Evolutionary conservation across 2,329 filamentous ascomycete genomes (phyloP).

Genomic region (Paramyrothecium roridum): DNA sequence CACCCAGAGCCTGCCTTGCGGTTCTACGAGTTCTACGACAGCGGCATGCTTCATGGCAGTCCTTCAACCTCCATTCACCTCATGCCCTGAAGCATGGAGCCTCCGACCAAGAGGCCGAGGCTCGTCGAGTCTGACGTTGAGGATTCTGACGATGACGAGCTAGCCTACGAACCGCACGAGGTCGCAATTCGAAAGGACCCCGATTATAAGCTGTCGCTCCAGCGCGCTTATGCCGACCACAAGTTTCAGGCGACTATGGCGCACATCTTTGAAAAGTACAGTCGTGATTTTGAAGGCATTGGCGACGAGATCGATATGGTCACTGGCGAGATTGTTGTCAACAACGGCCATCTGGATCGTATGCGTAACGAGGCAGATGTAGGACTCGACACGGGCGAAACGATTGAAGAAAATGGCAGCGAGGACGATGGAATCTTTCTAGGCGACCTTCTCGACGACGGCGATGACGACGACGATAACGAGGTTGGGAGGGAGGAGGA

Average conservation of each 20-base stretch:
- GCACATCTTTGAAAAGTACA: slow-evolving; percentile 85
- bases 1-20: background rate
- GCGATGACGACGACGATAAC: no score
- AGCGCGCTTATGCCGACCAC: slow-evolving; percentile 63
- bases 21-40: background rate
- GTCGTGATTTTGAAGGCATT: slow-evolving; percentile 74
- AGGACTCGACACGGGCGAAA: slow-evolving; percentile 23
- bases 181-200: slow-evolving; percentile 47
- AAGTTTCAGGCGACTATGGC: slow-evolving; percentile 83
- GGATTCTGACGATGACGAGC: slow-evolving; percentile 44
- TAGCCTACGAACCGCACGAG: slow-evolving; percentile 44
- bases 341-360: slow-evolving; percentile 78
- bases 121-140: slow-evolving; percentile 23
- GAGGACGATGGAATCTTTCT: slow-evolving; percentile 8
- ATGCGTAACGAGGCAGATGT: slow-evolving; percentile 56
- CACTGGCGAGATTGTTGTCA: slow-evolving; percentile 78
- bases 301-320: slow-evolving; percentile 87
- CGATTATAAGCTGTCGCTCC: slow-evolving; percentile 55
- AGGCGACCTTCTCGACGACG: background rate
- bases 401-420: slow-evolving; percentile 17
- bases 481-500: no score
- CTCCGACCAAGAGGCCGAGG: slow-evolving; percentile 57
- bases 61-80: background rate
- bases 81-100: slow-evolving; percentile 45
- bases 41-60: background rate